These are phyloP conservation scores for Apiotrichum brassicae DNA, from an alignment of 1,284 basidiomycete species.

Conservation along the genomic window DNA sequence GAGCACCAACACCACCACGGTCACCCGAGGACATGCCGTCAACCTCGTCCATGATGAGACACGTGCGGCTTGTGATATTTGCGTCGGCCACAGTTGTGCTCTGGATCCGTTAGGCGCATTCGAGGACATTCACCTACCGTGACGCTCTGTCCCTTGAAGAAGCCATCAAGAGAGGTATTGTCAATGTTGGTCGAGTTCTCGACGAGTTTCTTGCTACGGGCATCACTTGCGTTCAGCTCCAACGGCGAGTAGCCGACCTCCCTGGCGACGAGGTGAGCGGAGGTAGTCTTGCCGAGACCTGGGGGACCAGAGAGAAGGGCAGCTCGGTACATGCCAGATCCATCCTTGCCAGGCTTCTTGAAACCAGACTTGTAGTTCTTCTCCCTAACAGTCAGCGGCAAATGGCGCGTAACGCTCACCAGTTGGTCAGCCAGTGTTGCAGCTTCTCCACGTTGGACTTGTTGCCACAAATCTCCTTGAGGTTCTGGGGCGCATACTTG, in stretches of 20 bases:
- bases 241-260: constrained; percentile 84
- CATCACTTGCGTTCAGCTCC: constrained; percentile 93
- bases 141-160: constrained; percentile 62
- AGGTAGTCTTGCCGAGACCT: constrained; percentile 96
- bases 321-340: constrained; percentile 77
- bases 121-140: constrained; percentile 25
- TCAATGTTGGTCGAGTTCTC: constrained; percentile 86
- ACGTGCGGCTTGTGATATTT: constrained; percentile 68
- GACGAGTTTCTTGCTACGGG: constrained; percentile 91
- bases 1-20: constrained; percentile 87
- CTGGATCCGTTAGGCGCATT: constrained; percentile 37
- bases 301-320: constrained; percentile 88
- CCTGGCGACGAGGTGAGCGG: constrained; percentile 86
- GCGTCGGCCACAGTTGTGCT: constrained; percentile 63
- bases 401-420: constrained; percentile 53
- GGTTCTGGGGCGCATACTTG: constrained; percentile 78
- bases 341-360: constrained; percentile 90
- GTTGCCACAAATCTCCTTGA: constrained; percentile 94
- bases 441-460: constrained; percentile 85
- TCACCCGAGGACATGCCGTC: constrained; percentile 99
- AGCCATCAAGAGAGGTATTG: constrained; percentile 82
- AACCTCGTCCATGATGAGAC: constrained; percentile 98
- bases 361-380: constrained; percentile 66
- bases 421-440: constrained; percentile 75
- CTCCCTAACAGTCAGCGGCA: constrained; percentile 55